Conservation (phyloP, 345 rosid genomes). For the Bretschneidera sinensis region DNA sequence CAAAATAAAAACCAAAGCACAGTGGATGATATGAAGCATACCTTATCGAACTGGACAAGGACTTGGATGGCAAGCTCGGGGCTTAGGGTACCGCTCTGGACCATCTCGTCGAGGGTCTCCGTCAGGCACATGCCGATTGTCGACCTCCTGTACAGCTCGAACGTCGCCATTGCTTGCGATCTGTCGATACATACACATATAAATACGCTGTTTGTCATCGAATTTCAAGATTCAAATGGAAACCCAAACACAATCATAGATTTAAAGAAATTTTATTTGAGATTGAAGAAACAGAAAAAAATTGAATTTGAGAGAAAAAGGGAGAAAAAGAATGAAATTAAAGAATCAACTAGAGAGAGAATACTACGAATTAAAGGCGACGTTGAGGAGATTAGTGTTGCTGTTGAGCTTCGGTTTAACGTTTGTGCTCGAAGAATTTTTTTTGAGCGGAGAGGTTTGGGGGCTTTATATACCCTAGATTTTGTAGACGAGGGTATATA, state of each 20-base stretch:
- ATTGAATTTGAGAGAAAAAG: conserved; percentile 9
- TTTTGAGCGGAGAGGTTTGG: conserved; percentile 53
- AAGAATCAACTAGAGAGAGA: background rate
- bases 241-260: background rate
- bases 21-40: conserved; percentile 10
- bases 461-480: conserved; percentile 83
- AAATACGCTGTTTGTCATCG: conserved; percentile 1
- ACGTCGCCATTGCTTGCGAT: conserved; percentile 71
- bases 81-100: conserved; percentile 74
- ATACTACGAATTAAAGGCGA: conserved; percentile 30
- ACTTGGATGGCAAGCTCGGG: conserved; percentile 97
- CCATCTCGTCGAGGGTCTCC: conserved; percentile 96
- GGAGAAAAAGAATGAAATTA: too few species aligned
- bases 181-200: conserved; percentile 16
- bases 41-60: conserved; percentile 97
- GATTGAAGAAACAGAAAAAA: background rate
- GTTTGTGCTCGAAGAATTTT: conserved; percentile 25
- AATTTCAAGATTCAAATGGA: conserved; percentile 1
- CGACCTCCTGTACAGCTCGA: conserved; percentile 93
- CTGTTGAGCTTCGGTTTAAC: conserved; percentile 20
- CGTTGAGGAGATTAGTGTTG: conserved; percentile 12
- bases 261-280: conserved; percentile 7
- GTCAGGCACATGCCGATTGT: conserved; percentile 98
- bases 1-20: background rate
- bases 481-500: conserved; percentile 65